Conservation (phyloP, 2,329 filamentous ascomycete genomes). For the Xylaria sp. region DNA sequence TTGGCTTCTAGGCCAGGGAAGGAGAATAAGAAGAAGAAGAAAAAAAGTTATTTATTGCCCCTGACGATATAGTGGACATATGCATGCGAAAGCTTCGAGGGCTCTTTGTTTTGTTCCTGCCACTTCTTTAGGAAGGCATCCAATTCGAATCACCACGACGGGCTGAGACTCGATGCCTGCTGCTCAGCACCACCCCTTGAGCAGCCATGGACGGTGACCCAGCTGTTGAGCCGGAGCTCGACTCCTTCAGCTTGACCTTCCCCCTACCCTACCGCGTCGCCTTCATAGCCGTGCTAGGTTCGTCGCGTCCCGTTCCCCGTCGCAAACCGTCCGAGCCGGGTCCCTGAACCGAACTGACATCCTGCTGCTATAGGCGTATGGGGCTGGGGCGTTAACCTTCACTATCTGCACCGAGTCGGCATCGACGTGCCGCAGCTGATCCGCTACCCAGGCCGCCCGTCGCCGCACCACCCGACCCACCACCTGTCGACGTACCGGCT, state of each 20-base stretch:
- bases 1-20: too few species aligned
- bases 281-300: constrained; percentile 82
- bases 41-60: too few species aligned
- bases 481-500: constrained; percentile 86
- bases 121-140: neutral
- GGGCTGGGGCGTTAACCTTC: constrained; percentile 93
- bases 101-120: neutral
- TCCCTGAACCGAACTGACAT: constrained; percentile 7
- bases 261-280: constrained; percentile 90
- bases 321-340: neutral
- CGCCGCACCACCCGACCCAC: constrained; percentile 71
- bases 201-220: constrained; percentile 76
- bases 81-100: neutral
- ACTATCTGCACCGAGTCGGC: constrained; percentile 76
- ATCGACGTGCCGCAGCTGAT: constrained; percentile 89
- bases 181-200: constrained; percentile 13
- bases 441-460: constrained; percentile 77
- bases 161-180: constrained; percentile 21
- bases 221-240: constrained; percentile 70
- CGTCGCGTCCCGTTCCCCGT: constrained; percentile 2
- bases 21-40: too few species aligned
- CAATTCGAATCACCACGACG: neutral
- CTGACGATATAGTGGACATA: neutral
- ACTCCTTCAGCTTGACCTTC: constrained; percentile 84
- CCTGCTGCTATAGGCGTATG: constrained; percentile 69